phyloP scores from a whole-genome alignment of 768 basidiomycete genomes.

The Daedaleopsis nitida region DNA sequence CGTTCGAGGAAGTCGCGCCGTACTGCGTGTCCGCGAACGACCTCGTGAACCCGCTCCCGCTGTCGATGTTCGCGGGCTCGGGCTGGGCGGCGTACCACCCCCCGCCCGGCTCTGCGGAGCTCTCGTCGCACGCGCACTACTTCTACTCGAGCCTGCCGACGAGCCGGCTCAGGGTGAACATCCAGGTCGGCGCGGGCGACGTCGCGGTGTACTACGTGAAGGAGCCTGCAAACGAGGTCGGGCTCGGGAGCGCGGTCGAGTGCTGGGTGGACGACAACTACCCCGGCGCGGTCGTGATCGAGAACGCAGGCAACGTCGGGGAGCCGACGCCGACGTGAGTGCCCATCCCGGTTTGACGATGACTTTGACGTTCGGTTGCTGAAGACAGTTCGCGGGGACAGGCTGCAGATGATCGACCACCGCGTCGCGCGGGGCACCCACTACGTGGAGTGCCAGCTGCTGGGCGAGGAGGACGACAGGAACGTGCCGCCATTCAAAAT shows the following conservation, averaged over 20 bases:
- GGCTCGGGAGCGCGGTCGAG: conserved; percentile 67
- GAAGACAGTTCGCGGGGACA: conserved; percentile 30
- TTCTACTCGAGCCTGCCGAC: conserved; percentile 91
- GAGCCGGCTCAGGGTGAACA: conserved; percentile 79
- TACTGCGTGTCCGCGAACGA: conserved; percentile 98
- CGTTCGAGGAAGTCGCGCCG: conserved; percentile 86
- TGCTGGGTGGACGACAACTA: conserved; percentile 99
- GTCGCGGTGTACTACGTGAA: conserved; percentile 88
- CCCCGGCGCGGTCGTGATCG: conserved; percentile 70
- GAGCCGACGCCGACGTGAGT: conserved; percentile 69
- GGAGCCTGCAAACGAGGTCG: conserved; percentile 61
- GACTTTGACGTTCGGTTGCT: background rate
- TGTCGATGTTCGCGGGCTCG: conserved; percentile 88
- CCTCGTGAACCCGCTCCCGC: conserved; percentile 95
- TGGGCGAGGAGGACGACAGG: conserved; percentile 82
- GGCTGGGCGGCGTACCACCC: conserved; percentile 89
- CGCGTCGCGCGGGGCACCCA: conserved; percentile 87
- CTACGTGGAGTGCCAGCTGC: conserved; percentile 86
- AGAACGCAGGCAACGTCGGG: conserved; percentile 70
- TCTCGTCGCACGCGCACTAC: conserved; percentile 73
- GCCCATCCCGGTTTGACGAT: conserved; percentile 4
- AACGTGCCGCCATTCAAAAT: conserved; percentile 85
- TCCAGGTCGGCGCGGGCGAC: conserved; percentile 87
- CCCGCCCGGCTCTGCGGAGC: conserved; percentile 40
- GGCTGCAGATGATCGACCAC: conserved; percentile 85